Percentiles rank a stretch among this genome's conserved stretches.
These are phyloP conservation scores for Coniochaeta ligniaria DNA, from an alignment of 2,329 filamentous ascomycete species.

Conservation along the genomic window DNA sequence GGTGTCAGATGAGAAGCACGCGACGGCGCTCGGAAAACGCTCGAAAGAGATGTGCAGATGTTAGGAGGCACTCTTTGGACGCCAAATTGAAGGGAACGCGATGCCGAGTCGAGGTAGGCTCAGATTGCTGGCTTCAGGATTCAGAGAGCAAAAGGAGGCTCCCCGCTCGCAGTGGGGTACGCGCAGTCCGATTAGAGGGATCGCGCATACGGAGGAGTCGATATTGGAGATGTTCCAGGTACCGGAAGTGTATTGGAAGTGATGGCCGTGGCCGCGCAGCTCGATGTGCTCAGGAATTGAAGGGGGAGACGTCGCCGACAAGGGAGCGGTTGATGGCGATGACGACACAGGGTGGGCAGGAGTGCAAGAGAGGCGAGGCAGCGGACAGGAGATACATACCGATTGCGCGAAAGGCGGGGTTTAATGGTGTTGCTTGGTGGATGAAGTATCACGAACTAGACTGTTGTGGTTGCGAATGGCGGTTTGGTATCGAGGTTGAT, in stretches of 20 bases:
- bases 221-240: neutral
- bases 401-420: neutral
- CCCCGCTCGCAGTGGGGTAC: conserved; percentile 4
- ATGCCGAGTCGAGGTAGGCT: neutral
- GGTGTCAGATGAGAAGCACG: neutral
- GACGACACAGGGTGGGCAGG: conserved; percentile 2
- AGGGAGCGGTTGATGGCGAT: conserved; percentile 1
- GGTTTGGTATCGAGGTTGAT: conserved; percentile 1
- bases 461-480: neutral
- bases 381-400: neutral
- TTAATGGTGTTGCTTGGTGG: neutral
- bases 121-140: neutral
- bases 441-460: neutral
- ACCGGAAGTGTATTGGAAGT: neutral
- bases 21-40: neutral
- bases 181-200: conserved; percentile 1
- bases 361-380: neutral
- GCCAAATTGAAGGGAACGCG: neutral
- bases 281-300: neutral
- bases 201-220: neutral
- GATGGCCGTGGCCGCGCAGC: neutral
- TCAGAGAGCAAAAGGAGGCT: conserved; percentile 1
- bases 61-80: neutral
- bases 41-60: neutral
- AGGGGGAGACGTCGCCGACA: neutral